Percentiles rank a stretch among this genome's conserved stretches.
phyloP scores from a whole-genome alignment of 495 filamentous ascomycete species.

The Neurospora sp. region DNA sequence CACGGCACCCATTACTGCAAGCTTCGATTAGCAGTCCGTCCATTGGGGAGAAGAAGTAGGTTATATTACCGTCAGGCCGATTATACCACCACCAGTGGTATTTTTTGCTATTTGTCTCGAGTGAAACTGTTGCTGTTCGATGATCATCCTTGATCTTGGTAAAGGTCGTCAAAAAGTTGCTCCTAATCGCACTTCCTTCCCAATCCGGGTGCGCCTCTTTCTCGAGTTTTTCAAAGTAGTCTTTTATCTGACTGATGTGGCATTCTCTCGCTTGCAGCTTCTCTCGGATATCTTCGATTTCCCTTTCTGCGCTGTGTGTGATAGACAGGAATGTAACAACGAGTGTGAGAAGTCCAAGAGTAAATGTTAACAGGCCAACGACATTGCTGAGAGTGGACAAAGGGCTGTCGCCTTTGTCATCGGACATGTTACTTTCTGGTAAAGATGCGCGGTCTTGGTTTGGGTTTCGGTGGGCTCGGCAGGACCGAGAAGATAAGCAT shows the following conservation, averaged over 20 bases:
- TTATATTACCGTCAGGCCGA: neutral
- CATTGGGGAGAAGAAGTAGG: neutral
- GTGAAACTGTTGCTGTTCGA: fast-evolving
- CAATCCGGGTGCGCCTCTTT: neutral
- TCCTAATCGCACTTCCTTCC: neutral
- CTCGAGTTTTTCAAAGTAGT: fast-evolving
- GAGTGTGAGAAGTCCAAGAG: neutral
- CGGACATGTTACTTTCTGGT: neutral
- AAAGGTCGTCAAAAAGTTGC: neutral
- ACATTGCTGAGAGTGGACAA: neutral
- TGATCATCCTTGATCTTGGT: fast-evolving
- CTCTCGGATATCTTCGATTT: neutral
- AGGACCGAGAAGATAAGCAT: neutral
- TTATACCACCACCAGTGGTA: neutral
- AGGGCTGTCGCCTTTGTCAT: neutral
- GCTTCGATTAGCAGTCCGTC: neutral
- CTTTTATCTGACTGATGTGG: neutral
- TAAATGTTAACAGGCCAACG: neutral
- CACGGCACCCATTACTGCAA: neutral
- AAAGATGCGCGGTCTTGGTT: neutral
- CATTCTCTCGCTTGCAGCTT: neutral
- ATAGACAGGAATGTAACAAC: neutral
- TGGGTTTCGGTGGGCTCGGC: fast-evolving
- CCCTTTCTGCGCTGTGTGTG: neutral
- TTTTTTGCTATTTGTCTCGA: fast-evolving